Evolutionary conservation across 2,329 filamentous ascomycete genomes (phyloP).

Genomic region (Colletotrichum karsti): DNA sequence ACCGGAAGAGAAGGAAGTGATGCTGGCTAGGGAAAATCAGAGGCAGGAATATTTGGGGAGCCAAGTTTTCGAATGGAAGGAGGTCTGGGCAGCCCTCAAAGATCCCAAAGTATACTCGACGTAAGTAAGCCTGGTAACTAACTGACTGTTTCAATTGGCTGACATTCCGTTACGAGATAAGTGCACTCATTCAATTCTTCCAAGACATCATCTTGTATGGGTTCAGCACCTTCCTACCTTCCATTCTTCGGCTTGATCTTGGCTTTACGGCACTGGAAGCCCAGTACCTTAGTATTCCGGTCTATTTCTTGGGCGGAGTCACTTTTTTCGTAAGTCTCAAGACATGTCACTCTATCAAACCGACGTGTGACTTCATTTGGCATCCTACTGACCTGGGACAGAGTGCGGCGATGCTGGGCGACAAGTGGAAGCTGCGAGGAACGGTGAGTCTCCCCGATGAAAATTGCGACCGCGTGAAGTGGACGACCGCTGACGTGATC

Average conservation of each 20-base stretch:
- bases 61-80: constrained; percentile 57
- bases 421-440: neutral
- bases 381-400: no score
- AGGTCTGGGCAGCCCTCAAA: constrained; percentile 53
- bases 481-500: neutral
- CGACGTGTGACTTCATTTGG: no score
- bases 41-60: constrained; percentile 54
- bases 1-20: constrained; percentile 56
- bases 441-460: neutral
- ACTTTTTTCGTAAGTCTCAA: constrained; percentile 44
- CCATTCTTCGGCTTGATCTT: constrained; percentile 57
- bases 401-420: neutral
- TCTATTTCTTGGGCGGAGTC: constrained; percentile 58
- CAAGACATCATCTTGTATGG: constrained; percentile 61
- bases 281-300: constrained; percentile 63
- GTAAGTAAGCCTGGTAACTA: constrained; percentile 32
- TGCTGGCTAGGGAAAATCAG: constrained; percentile 54
- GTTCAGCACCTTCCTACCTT: constrained; percentile 65
- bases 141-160: neutral
- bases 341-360: neutral
- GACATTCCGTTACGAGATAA: neutral
- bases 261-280: constrained; percentile 57
- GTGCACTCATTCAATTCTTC: constrained; percentile 57
- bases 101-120: constrained; percentile 61
- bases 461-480: neutral